Conservation (phyloP, 73 alveolate species). For the Paramecium sonneborni region DNA sequence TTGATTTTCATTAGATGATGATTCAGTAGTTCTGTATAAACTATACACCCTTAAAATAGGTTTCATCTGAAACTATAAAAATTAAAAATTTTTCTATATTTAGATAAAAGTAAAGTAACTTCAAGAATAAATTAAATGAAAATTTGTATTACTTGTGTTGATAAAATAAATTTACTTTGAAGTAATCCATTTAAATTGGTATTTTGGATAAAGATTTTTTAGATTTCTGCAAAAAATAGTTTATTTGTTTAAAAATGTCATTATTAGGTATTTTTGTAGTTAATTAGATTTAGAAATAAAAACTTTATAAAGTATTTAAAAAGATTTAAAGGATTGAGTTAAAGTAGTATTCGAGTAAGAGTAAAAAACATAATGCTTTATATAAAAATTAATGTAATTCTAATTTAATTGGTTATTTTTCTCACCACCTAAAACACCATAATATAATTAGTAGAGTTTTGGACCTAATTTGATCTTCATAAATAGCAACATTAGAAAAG, state of each 20-base stretch:
- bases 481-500: not conserved
- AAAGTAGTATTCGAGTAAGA: not conserved
- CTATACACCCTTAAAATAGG: no score
- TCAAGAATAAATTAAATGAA: no score
- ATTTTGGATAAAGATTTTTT: not conserved
- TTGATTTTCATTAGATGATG: no score
- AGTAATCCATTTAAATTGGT: not conserved
- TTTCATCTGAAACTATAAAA: no score
- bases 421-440: not conserved
- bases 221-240: not conserved
- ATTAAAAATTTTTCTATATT: no score
- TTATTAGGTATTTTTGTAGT: not conserved
- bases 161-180: no score
- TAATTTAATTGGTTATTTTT: not conserved
- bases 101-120: no score
- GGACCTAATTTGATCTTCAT: not conserved
- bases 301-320: not conserved
- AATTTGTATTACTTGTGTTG: no score
- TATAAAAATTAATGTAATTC: not conserved
- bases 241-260: slow-evolving; percentile 17
- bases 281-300: not conserved
- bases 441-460: not conserved
- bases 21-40: no score
- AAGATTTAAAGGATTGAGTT: not conserved
- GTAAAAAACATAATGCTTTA: not conserved